A percentile compares a stretch with the other conserved stretches of the same genome.
Evolutionary conservation across 2,329 filamentous ascomycete genomes (phyloP).

Genomic region (Neonectria neomacrospora): DNA sequence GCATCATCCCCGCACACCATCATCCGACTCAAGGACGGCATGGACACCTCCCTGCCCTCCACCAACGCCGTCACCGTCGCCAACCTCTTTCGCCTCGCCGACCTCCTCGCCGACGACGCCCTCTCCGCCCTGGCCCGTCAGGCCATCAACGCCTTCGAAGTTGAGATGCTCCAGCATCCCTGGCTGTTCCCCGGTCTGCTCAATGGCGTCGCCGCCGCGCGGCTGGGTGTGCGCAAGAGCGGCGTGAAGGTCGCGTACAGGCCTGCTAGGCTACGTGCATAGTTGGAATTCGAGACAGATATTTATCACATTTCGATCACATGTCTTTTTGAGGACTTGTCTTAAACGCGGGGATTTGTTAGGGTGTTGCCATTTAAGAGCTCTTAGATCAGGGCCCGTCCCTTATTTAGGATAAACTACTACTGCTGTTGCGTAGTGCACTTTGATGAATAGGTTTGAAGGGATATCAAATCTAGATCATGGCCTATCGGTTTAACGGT

Average conservation of each 20-base stretch:
- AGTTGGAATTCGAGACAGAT: not conserved
- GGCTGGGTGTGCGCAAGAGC: slow-evolving; percentile 70
- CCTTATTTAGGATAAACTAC: slow-evolving; percentile 1
- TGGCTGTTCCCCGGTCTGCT: slow-evolving; percentile 90
- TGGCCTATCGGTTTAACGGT: not conserved
- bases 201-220: slow-evolving; percentile 77
- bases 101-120: slow-evolving; percentile 71
- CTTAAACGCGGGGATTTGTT: not conserved
- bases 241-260: slow-evolving; percentile 43
- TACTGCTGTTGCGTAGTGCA: not conserved
- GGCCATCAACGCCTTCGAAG: slow-evolving; percentile 87
- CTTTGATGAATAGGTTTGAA: not conserved
- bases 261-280: slow-evolving; percentile 37
- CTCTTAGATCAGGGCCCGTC: not conserved
- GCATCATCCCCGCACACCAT: slow-evolving; percentile 74
- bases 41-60: slow-evolving; percentile 91
- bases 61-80: slow-evolving; percentile 88
- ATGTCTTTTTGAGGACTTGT: not conserved
- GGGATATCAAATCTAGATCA: slow-evolving; percentile 1
- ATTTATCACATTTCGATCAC: not conserved
- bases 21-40: slow-evolving; percentile 91
- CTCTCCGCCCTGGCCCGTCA: slow-evolving; percentile 75
- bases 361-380: not conserved
- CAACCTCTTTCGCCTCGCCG: slow-evolving; percentile 85
- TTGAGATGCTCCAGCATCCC: slow-evolving; percentile 91